These are phyloP conservation scores for Eimeria necatrix DNA, from an alignment of 169 alveolate genomes.

Conservation along the genomic window DNA sequence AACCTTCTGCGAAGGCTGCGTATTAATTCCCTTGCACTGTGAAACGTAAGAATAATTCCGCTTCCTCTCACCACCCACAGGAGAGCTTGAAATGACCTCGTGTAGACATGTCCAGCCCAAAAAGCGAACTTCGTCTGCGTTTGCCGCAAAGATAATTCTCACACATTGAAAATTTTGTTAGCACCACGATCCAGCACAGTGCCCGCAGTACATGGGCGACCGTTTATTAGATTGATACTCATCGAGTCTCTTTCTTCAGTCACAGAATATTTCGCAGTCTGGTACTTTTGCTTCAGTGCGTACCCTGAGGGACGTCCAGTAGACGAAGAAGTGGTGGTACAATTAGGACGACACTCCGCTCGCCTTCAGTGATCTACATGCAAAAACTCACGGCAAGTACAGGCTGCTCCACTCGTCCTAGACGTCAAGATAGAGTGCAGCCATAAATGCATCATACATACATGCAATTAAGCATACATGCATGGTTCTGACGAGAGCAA, in stretches of 20 bases:
- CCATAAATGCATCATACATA: background rate
- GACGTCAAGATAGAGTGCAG: background rate
- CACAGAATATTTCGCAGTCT: no score
- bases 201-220: no score
- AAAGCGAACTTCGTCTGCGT: constrained; percentile 64
- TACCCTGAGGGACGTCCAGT: constrained; percentile 58
- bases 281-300: background rate
- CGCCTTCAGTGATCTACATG: constrained; percentile 24
- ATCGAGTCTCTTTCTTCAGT: no score
- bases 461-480: background rate
- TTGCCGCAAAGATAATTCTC: background rate
- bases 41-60: background rate
- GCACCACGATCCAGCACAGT: no score
- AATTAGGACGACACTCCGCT: constrained; percentile 48
- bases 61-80: constrained; percentile 39
- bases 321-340: constrained; percentile 74
- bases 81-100: background rate
- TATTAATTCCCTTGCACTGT: background rate
- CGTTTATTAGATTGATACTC: no score
- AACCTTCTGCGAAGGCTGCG: background rate
- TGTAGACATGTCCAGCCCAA: constrained; percentile 68
- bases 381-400: background rate
- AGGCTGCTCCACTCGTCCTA: background rate
- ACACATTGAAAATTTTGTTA: no score
- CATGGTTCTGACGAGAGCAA: constrained; percentile 29